These are phyloP conservation scores for Mycothermus thermophilus DNA, from an alignment of 495 filamentous ascomycete genomes.

Conservation along the genomic window DNA sequence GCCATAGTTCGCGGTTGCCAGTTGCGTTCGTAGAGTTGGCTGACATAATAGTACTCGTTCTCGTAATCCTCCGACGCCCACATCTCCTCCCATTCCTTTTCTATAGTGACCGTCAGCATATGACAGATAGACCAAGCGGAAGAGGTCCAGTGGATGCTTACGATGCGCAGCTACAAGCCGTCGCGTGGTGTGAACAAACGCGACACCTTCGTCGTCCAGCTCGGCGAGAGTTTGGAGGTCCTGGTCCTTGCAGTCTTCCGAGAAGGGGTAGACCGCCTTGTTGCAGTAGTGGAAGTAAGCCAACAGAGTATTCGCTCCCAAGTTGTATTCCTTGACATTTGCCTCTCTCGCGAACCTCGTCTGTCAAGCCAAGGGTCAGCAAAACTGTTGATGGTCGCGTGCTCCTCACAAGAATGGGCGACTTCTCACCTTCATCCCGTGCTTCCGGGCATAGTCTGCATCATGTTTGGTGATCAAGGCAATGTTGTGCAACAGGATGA, in stretches of 20 bases:
- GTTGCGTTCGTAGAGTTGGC: slow-evolving; percentile 37
- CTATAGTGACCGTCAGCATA: no score
- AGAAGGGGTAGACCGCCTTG: slow-evolving; percentile 39
- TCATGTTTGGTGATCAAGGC: slow-evolving; percentile 44
- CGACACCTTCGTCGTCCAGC: slow-evolving; percentile 27
- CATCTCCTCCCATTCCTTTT: slow-evolving; percentile 26
- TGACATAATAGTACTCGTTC: slow-evolving; percentile 38
- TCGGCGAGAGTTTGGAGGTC: slow-evolving; percentile 31
- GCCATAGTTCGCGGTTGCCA: slow-evolving; percentile 34
- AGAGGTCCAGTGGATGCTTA: no score
- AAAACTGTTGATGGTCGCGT: neutral
- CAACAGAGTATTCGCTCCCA: slow-evolving; percentile 42
- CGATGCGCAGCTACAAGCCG: slow-evolving; percentile 23
- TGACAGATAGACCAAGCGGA: no score
- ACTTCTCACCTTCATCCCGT: slow-evolving; percentile 37
- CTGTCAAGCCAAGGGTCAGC: slow-evolving; percentile 14
- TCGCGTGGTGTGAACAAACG: slow-evolving; percentile 27
- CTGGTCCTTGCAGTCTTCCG: slow-evolving; percentile 33
- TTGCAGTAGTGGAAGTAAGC: slow-evolving; percentile 48
- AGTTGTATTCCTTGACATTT: slow-evolving; percentile 38
- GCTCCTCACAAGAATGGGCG: neutral
- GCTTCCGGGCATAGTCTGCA: slow-evolving; percentile 39
- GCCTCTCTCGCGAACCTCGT: slow-evolving; percentile 35
- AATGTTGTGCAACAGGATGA: slow-evolving; percentile 45
- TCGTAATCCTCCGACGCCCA: slow-evolving; percentile 26